A percentile compares a stretch with the other conserved stretches of the same genome.
Evolutionary conservation across 2,329 filamentous ascomycete genomes (phyloP).

Genomic region (Monosporascus cannonballus): DNA sequence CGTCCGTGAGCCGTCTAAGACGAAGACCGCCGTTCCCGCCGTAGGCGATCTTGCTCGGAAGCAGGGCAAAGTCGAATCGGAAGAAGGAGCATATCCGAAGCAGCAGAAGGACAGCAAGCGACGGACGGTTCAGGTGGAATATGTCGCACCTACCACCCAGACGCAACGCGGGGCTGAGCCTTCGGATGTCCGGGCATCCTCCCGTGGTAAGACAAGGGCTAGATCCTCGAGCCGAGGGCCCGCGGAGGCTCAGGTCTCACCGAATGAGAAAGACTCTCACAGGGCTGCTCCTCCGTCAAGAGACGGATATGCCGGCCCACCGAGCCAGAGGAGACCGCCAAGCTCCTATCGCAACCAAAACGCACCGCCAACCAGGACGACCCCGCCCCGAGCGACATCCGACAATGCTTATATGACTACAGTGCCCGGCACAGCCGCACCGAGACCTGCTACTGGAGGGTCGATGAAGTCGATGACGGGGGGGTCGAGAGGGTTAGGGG

Average conservation of each 20-base stretch:
- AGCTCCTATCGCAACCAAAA: conserved; percentile 43
- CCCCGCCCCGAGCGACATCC: conserved; percentile 45
- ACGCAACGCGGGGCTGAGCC: conserved; percentile 62
- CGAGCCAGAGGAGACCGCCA: conserved; percentile 34
- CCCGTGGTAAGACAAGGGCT: conserved; percentile 38
- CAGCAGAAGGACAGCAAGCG: conserved; percentile 83
- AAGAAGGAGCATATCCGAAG: conserved; percentile 50
- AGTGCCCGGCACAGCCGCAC: conserved; percentile 33
- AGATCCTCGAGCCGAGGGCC: conserved; percentile 51
- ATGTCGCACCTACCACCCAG: conserved; percentile 84
- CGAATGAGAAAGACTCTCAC: conserved; percentile 53
- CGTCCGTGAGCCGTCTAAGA: conserved; percentile 78
- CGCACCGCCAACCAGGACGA: conserved; percentile 40
- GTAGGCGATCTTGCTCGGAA: conserved; percentile 65
- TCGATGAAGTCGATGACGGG: conserved; percentile 61
- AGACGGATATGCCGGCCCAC: conserved; percentile 34
- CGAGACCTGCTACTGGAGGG: conserved; percentile 75
- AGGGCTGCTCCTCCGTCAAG: conserved; percentile 46
- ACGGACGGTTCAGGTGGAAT: conserved; percentile 94
- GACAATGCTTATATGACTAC: conserved; percentile 49
- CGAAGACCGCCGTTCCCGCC: conserved; percentile 44
- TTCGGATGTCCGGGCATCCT: conserved; percentile 22
- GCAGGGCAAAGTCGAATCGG: conserved; percentile 66
- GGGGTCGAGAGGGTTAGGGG: conserved; percentile 55
- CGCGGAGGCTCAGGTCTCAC: conserved; percentile 32